A percentile compares a stretch with the other conserved stretches of the same genome.
phyloP scores from a whole-genome alignment of 345 rosid species.

The Tarenaya hassleriana region DNA sequence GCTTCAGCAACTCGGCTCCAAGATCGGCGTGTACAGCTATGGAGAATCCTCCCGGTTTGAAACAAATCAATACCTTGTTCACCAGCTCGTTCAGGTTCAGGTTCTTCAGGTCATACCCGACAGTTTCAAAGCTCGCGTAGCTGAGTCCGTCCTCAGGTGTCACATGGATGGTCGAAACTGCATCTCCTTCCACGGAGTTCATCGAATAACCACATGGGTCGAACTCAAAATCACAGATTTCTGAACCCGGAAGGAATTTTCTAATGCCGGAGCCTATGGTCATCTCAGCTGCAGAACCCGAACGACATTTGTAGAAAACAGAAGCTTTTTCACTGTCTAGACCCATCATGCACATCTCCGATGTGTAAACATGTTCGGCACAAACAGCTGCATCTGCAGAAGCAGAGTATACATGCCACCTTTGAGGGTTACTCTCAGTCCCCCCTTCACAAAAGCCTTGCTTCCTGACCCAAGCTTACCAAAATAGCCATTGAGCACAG shows the following conservation, averaged over 20 bases:
- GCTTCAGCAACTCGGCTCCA: slow-evolving; percentile 1
- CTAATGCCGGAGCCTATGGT: slow-evolving; percentile 33
- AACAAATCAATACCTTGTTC: slow-evolving; percentile 30
- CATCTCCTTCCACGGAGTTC: slow-evolving; percentile 37
- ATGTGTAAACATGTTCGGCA: slow-evolving; percentile 11
- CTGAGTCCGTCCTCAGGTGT: slow-evolving; percentile 31
- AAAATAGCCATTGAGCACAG: slow-evolving; percentile 32
- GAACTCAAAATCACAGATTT: slow-evolving; percentile 39
- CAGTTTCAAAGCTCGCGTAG: too few relatives aligned
- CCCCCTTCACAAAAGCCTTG: slow-evolving; percentile 30
- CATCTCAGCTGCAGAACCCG: slow-evolving; percentile 30
- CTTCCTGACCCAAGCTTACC: slow-evolving; percentile 27
- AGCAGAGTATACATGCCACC: too few relatives aligned
- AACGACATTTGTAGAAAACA: slow-evolving; percentile 29
- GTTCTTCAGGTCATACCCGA: too few relatives aligned
- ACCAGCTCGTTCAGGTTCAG: slow-evolving; percentile 9
- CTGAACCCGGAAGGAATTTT: slow-evolving; percentile 33
- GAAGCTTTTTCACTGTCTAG: slow-evolving; percentile 31
- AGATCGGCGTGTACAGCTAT: slow-evolving; percentile 25
- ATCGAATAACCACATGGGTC: slow-evolving; percentile 47
- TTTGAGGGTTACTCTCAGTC: neutral
- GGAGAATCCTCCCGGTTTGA: slow-evolving; percentile 28
- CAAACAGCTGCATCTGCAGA: too few relatives aligned
- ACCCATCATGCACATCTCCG: slow-evolving; percentile 49
- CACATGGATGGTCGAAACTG: slow-evolving; percentile 27